Evolutionary conservation across 768 basidiomycete genomes (phyloP), one percentile per base, ranked within the genome.

Genomic region (Tricholoma furcatifolium): DNA sequence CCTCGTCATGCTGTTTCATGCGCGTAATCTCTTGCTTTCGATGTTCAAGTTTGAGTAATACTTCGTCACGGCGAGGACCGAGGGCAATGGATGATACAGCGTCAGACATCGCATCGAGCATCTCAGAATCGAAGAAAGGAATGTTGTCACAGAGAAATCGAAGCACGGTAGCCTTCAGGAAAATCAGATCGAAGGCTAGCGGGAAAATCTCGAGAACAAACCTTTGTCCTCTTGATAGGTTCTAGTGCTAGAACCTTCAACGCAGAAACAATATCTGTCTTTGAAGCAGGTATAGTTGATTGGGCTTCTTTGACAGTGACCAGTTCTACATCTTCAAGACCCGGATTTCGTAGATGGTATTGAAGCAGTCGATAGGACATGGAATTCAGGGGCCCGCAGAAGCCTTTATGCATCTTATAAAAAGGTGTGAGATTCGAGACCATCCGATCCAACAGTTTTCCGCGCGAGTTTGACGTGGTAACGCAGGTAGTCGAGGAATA

Each of bases 311-410:
- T 56, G 5, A 57, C 34, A 14, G 74, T 57, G 24, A 61, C 60
- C 6, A 52, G 15, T 53, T 80, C 75, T 40, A 73, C 51, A 11
- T 47, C 50, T 9, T 67, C 65, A 74, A 77, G 78, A 1, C 66
- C 69, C 4, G 65, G 58, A 27, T 63, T 67, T 17, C 74, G 67
- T 36, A 88, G 62, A 47, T 78, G 74, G 41, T 73, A 66, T 20
- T 74, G 70, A 17, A 84, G 51, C 11, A 80, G 63, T 38, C 67
- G 72, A 54, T 70, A 71, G 6, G 67, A 67, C 35, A 77, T 55
- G 46, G 61, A 56, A 18, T 60, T 65, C 34, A 74, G 58, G 54
- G 69, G 62, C 14, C 62, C 62, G 63, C 68, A 65, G 60, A 72
- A 66, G 42, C 65, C 68, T 51, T 65, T 51, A 55, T 63, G 45